Base-by-base conservation (phyloP, 805 yeast species). In the Isabelozyma rhagii region DNA sequence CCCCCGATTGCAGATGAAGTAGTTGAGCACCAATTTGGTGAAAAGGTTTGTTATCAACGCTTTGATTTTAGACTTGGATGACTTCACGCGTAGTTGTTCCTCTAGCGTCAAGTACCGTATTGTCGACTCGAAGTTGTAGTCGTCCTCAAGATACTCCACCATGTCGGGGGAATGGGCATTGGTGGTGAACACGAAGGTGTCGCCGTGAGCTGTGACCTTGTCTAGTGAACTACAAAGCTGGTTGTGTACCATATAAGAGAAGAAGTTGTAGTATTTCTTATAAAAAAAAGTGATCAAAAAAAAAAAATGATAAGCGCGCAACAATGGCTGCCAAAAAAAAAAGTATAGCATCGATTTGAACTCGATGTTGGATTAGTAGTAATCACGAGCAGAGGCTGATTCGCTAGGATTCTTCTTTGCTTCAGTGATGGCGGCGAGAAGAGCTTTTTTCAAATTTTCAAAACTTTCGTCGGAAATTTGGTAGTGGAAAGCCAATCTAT, bases 361-460 rank as follows among this genome's bases (percentile, higher is more conserved):
- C 28, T 17, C 7, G 6, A 4, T 58, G 25, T 21, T 21, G 25
- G 25, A 21, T 21, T 21, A 21, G 6, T 21, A 21, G 5, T 4
- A 21, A 6, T 21, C 25, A 21, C 25, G 25, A 6, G 25, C 25
- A 21, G 25, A 21, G 25, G 25, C 25, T 3, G 25, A 21, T 21
- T 21, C 48, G 43, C 45, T 80, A 29, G 89, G 89, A 55, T 79
- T 72, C 44, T 62, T 64, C 55, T 74, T 64, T 2, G 88, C 79
- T 53, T 77, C 74, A 49, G 79, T 74, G 55, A 69, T 75, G 39
- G 85, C 73, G 61, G 85, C 88, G 40, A 68, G 57, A 18, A 86
- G 65, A 4, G 85, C 84, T 39, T 59, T 57, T 58, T 84, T 55
- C 46, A 66, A 45, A 10, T 47, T 49, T 21, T 51, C 58, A 10